Evolutionary conservation across 192 early-diverging fungal species (phyloP).

Genomic region (Entomortierella parvispora): DNA sequence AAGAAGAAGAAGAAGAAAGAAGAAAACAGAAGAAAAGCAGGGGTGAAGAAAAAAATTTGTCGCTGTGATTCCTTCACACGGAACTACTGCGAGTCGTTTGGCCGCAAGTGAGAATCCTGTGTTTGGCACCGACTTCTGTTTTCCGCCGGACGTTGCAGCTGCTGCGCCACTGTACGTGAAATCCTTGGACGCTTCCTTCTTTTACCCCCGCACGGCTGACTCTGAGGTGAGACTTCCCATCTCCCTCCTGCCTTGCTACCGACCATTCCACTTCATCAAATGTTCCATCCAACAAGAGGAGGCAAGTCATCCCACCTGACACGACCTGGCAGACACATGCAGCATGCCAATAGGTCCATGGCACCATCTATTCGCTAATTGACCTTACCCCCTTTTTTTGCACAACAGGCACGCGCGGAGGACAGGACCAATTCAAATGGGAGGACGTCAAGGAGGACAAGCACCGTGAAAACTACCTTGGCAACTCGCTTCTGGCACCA

Average conservation of each 20-base stretch:
- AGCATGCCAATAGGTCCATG: neutral
- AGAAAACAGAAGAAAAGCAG: constrained; percentile 22
- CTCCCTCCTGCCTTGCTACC: too few relatives aligned
- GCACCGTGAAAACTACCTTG: constrained; percentile 86
- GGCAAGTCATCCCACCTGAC: neutral
- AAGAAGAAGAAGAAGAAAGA: constrained; percentile 22
- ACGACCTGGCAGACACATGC: neutral
- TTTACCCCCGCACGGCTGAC: too few relatives aligned
- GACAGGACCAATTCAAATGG: constrained; percentile 66
- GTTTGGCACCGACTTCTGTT: too few relatives aligned
- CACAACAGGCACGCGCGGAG: constrained; percentile 54
- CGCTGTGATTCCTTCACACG: neutral
- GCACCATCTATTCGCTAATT: too few relatives aligned
- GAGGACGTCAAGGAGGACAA: constrained; percentile 73
- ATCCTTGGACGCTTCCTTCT: too few relatives aligned
- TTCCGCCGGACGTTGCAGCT: too few relatives aligned
- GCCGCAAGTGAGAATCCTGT: too few relatives aligned
- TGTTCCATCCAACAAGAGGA: constrained; percentile 55
- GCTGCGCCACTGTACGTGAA: too few relatives aligned
- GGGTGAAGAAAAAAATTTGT: constrained; percentile 6
- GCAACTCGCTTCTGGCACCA: constrained; percentile 82
- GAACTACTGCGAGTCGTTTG: too few relatives aligned
- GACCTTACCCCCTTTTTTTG: too few relatives aligned
- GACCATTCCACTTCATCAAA: neutral
- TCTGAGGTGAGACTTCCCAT: too few relatives aligned